Evolutionary conservation across 805 yeast genomes (phyloP), one percentile per base, ranked within the genome.

Genomic region (Scheffersomyces ergatensis): DNA sequence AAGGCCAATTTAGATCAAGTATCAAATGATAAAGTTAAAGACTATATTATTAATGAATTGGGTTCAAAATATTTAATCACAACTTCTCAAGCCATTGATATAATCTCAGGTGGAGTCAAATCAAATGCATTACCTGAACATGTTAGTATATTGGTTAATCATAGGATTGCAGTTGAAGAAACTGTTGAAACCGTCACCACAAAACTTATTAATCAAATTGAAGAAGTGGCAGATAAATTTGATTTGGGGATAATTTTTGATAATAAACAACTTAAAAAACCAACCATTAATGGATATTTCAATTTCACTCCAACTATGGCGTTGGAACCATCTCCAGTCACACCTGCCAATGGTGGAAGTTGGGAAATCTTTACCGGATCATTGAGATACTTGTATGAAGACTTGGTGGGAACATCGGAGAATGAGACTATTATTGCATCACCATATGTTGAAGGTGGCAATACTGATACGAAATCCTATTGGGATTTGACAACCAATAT

Each of bases 91-190:
- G 78, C 79, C 3, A 58, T 63, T 15, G 80, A 76, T 51, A 60
- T 75, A 4, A 59, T 76, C 29, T 29, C 46, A 6, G 80, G 80
- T 9, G 81, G 80, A 2, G 67, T 60, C n/a, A 76, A 76, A 49
- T 54, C 72, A 1, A 76, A 76, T 47, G 77, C 78, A 1, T 60
- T 76, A 19, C 80, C 81, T 1, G 79, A 76, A 44, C 63, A 63
- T 48, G 79, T 65, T 5, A 60, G 63, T 5, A 59, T 71, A 4
- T 51, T 63, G 17, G 65, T 75, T 15, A 74, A 76, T 54, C 72
- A 72, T 27, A 54, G 81, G 38, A 66, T 76, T 34, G 72, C 78
- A 2, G 51, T 74, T 18, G 81, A 73, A 44, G 65, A 65, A 36
- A 42, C 68, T 6, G 67, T 72, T 11, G 51, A 50, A 3, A 47